Evolutionary conservation across 768 basidiomycete species (phyloP).

Genomic region (Russula lepida): DNA sequence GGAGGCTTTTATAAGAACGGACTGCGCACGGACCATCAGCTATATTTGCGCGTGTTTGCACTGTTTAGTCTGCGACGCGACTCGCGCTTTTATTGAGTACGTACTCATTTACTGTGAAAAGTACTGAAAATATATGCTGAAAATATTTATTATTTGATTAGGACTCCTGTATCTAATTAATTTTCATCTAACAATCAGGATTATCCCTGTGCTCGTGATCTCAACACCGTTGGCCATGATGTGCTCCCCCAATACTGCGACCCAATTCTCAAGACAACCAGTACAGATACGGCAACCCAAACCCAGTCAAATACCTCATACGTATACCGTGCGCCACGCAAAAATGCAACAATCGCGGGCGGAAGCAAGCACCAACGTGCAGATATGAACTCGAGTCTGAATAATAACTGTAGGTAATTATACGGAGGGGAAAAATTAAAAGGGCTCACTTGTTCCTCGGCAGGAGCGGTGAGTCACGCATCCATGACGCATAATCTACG

Average conservation of each 20-base stretch:
- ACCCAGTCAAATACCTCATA: slow-evolving; percentile 60
- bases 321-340: slow-evolving; percentile 58
- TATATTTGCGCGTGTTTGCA: not conserved
- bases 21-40: not conserved
- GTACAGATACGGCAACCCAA: slow-evolving; percentile 38
- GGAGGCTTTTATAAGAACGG: slow-evolving; percentile 2
- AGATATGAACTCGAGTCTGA: slow-evolving; percentile 28
- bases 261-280: slow-evolving; percentile 42
- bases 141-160: too few species aligned
- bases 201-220: not conserved
- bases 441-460: slow-evolving; percentile 22
- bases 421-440: not conserved
- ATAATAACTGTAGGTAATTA: not conserved
- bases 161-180: too few species aligned
- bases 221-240: not conserved
- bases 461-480: slow-evolving; percentile 29
- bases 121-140: too few species aligned
- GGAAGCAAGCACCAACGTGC: slow-evolving; percentile 46
- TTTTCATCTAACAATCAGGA: not conserved
- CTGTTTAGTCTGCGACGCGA: not conserved
- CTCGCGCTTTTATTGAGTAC: too few species aligned
- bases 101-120: too few species aligned
- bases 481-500: slow-evolving; percentile 53
- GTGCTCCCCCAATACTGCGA: slow-evolving; percentile 22
- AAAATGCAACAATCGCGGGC: slow-evolving; percentile 46